Percentiles rank a stretch among this genome's conserved stretches.
phyloP scores from a whole-genome alignment of 1,284 basidiomycete genomes.

The Moniliophthora roreri region DNA sequence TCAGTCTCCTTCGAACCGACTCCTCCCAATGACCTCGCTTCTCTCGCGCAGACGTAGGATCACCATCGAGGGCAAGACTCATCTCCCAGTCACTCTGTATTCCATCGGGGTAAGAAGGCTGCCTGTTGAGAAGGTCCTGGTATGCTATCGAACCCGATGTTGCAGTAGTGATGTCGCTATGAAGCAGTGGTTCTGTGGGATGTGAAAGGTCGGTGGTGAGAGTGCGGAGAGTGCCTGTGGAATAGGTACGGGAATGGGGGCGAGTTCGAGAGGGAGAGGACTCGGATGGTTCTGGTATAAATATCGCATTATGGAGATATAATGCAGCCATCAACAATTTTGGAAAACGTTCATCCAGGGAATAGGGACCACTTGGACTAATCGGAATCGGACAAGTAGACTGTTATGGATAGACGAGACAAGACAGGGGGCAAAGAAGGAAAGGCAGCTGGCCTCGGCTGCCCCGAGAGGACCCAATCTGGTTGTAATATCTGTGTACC shows the following conservation, averaged over 20 bases:
- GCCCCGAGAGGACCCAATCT: too few species aligned
- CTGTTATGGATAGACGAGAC: background rate
- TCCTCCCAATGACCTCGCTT: conserved; percentile 37
- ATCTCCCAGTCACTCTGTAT: conserved; percentile 32
- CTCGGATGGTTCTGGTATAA: conserved; percentile 38
- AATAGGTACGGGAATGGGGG: conserved; percentile 45
- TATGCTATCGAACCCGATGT: conserved; percentile 40
- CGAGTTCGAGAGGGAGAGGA: conserved; percentile 19
- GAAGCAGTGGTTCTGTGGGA: conserved; percentile 49
- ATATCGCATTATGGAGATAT: conserved; percentile 55
- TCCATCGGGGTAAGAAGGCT: conserved; percentile 16
- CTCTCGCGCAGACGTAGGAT: conserved; percentile 38
- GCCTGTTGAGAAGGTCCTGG: conserved; percentile 38
- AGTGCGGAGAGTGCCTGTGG: conserved; percentile 48
- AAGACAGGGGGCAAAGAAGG: too few species aligned
- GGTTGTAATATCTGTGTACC: too few species aligned
- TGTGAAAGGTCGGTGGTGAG: conserved; percentile 47
- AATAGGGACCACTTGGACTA: background rate
- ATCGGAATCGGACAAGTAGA: conserved; percentile 1
- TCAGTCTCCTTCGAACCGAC: conserved; percentile 37
- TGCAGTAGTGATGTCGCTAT: conserved; percentile 18
- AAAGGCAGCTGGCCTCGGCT: too few species aligned
- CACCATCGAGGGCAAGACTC: conserved; percentile 40
- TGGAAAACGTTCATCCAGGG: conserved; percentile 1
- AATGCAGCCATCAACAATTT: conserved; percentile 48